Percentiles rank a stretch among this genome's conserved stretches.
Evolutionary conservation across 352 stramenopile genomes (phyloP).

Genomic region (Pythium phragmiticola): DNA sequence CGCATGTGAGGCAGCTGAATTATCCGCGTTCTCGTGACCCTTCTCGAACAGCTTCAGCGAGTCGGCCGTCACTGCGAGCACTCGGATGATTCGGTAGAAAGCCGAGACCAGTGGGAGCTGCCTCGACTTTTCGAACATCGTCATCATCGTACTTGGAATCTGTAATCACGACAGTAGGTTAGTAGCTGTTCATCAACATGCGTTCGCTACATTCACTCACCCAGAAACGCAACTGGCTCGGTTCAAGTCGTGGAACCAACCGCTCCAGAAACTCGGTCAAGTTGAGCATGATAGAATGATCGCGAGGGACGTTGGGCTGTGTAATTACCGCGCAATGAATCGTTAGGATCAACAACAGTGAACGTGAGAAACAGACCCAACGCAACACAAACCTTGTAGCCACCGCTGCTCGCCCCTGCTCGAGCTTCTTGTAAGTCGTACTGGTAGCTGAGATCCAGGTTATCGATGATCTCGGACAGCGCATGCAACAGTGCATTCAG

Average conservation of each 20-base stretch:
- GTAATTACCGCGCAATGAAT: neutral
- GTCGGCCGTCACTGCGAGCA: conserved; percentile 14
- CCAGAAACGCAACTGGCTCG: conserved; percentile 37
- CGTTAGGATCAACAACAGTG: neutral
- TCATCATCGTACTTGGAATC: conserved; percentile 24
- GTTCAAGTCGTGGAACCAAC: conserved; percentile 37
- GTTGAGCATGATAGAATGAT: conserved; percentile 84
- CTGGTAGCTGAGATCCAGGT: conserved; percentile 68
- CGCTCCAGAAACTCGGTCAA: conserved; percentile 73
- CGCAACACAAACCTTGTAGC: conserved; percentile 47
- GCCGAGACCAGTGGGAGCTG: conserved; percentile 31
- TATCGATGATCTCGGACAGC: conserved; percentile 42
- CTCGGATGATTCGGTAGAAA: conserved; percentile 31
- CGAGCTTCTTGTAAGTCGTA: conserved; percentile 51
- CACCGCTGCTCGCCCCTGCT: conserved; percentile 30
- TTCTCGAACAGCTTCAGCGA: conserved; percentile 10
- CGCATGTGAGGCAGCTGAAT: neutral
- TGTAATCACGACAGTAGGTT: neutral
- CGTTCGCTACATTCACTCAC: conserved; percentile 29
- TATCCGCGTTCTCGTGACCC: neutral
- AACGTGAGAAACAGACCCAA: neutral
- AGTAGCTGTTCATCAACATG: neutral
- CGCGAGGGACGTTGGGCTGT: conserved; percentile 59
- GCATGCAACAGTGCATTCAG: conserved; percentile 56
- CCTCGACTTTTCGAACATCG: conserved; percentile 24